A percentile compares a stretch with the other conserved stretches of the same genome.
Evolutionary conservation across 2,329 filamentous ascomycete species (phyloP).

Genomic region (Alternaria ventricosa): DNA sequence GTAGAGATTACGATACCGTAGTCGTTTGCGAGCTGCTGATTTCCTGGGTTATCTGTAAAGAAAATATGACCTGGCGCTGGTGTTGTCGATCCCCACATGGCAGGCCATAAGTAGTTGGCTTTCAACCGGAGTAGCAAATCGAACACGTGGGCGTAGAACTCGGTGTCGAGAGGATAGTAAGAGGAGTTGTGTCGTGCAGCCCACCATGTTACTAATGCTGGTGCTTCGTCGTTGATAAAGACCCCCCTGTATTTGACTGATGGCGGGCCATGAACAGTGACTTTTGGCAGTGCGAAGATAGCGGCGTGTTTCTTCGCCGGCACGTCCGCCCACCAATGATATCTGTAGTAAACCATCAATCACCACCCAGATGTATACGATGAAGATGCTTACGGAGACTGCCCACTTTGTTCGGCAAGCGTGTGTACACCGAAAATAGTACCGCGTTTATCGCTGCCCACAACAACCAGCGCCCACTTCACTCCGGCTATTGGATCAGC

Average conservation of each 20-base stretch:
- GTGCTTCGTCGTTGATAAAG: slow-evolving; percentile 73
- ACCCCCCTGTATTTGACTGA: slow-evolving; percentile 70
- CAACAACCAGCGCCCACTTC: slow-evolving; percentile 66
- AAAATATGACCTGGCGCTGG: slow-evolving; percentile 62
- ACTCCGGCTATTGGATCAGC: slow-evolving; percentile 62
- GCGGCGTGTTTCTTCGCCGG: slow-evolving; percentile 57
- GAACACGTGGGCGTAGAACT: slow-evolving; percentile 71
- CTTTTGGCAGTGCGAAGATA: slow-evolving; percentile 62
- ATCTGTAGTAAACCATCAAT: slow-evolving; percentile 32
- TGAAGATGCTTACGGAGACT: slow-evolving; percentile 56
- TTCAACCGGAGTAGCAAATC: slow-evolving; percentile 72
- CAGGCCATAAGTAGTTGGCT: slow-evolving; percentile 77
- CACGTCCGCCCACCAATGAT: slow-evolving; percentile 72
- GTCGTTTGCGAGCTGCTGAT: slow-evolving; percentile 70
- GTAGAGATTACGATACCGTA: slow-evolving; percentile 75
- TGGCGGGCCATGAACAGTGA: slow-evolving; percentile 63
- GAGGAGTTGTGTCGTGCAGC: slow-evolving; percentile 54
- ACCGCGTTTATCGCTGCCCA: slow-evolving; percentile 67
- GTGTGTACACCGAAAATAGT: slow-evolving; percentile 73
- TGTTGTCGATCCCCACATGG: slow-evolving; percentile 59
- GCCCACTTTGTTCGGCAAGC: slow-evolving; percentile 72
- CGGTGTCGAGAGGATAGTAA: slow-evolving; percentile 57
- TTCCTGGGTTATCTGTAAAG: slow-evolving; percentile 70
- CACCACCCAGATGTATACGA: neutral
- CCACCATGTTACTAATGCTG: slow-evolving; percentile 67